phyloP scores from a whole-genome alignment of 2,329 filamentous ascomycete genomes.

The Hypoxylon sp. region DNA sequence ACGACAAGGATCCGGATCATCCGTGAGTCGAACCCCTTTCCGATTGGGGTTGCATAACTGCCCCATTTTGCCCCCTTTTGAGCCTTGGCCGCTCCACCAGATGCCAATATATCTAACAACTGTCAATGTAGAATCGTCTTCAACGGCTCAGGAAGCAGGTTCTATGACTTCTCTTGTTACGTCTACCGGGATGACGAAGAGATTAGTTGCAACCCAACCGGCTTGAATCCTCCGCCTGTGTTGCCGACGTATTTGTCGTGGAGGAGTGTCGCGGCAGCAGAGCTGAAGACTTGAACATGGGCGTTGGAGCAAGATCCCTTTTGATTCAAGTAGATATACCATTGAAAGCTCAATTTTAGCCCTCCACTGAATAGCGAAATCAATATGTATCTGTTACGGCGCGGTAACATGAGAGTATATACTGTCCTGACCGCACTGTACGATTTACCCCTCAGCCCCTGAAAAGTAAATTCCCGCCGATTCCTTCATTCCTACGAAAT shows the following conservation, averaged over 20 bases:
- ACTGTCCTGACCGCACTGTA: not conserved
- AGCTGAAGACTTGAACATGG: constrained; percentile 1
- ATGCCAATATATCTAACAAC: constrained; percentile 1
- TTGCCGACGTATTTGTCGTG: constrained; percentile 33
- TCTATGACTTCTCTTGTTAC: constrained; percentile 33
- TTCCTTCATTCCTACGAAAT: constrained; percentile 16
- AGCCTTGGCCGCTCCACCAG: not conserved
- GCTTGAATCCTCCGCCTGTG: constrained; percentile 18
- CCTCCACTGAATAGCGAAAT: no score
- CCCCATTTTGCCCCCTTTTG: not conserved
- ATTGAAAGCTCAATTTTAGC: no score
- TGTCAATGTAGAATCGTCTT: constrained; percentile 29
- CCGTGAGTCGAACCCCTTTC: constrained; percentile 24
- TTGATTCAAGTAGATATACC: no score
- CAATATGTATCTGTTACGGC: no score
- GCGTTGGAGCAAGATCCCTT: no score
- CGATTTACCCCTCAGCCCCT: not conserved
- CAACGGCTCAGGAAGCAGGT: constrained; percentile 24
- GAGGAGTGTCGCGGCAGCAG: constrained; percentile 23
- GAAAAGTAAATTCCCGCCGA: not conserved
- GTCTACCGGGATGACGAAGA: constrained; percentile 21
- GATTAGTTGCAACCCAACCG: constrained; percentile 21
- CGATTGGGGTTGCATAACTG: no score
- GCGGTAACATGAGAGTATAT: no score
- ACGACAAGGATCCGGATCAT: constrained; percentile 35